Conservation (phyloP, 345 rosid species). For the Salix suchowensis region DNA sequence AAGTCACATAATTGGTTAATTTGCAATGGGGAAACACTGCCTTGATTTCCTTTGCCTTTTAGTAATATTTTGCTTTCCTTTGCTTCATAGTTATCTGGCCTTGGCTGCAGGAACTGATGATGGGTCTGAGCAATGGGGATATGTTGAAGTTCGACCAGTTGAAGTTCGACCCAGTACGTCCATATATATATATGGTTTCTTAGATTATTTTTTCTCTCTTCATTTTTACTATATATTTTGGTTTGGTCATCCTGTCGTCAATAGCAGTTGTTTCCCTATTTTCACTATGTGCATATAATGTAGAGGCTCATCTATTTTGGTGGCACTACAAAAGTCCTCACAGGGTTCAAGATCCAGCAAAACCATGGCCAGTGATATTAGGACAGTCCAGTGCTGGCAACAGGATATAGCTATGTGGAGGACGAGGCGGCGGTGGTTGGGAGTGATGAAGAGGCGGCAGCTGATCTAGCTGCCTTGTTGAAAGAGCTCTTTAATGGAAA, state of each 20-base stretch:
- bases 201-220: not conserved
- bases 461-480: conserved; percentile 38
- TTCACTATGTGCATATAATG: not conserved
- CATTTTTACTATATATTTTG: not conserved
- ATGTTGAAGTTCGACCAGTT: conserved; percentile 39
- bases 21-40: conserved; percentile 4
- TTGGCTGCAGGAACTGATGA: conserved; percentile 19
- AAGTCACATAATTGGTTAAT: not conserved
- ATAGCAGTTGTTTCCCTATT: not conserved
- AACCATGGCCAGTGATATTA: conserved; percentile 38
- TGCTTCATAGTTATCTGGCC: not conserved
- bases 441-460: conserved; percentile 46
- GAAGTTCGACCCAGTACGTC: conserved; percentile 39
- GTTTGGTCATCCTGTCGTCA: not conserved
- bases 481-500: conserved; percentile 32
- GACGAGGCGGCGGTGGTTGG: conserved; percentile 24
- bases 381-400: conserved; percentile 40
- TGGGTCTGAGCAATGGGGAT: conserved; percentile 47
- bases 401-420: conserved; percentile 47
- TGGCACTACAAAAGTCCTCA: conserved; percentile 41
- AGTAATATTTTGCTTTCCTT: not conserved
- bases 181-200: not conserved
- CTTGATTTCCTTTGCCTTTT: not conserved
- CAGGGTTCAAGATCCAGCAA: conserved; percentile 33
- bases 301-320: conserved; percentile 43